These are phyloP conservation scores for Nannochloropsis gaditana DNA, from an alignment of 108 stramenopile genomes.

Conservation along the genomic window DNA sequence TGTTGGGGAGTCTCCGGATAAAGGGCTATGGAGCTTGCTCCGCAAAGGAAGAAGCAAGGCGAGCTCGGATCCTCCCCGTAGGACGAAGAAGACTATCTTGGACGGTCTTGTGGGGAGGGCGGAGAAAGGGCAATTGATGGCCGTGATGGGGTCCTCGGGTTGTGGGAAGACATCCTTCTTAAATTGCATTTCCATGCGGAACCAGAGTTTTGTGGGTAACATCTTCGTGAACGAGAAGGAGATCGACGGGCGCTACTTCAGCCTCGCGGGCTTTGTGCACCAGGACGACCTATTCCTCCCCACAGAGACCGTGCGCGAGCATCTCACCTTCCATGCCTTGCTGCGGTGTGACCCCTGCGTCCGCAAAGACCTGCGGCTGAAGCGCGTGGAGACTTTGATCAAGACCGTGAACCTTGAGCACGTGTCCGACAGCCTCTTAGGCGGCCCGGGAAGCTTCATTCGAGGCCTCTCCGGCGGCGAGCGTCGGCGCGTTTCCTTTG, in stretches of 20 bases:
- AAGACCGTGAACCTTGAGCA: constrained; percentile 17
- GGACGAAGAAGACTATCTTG: background rate
- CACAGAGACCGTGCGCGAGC: constrained; percentile 43
- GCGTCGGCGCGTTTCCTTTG: constrained; percentile 50
- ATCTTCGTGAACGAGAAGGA: constrained; percentile 9
- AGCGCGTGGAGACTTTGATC: background rate
- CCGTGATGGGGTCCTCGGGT: background rate
- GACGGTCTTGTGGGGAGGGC: background rate
- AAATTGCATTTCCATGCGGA: background rate
- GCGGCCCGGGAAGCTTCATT: background rate
- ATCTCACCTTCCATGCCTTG: constrained; percentile 49
- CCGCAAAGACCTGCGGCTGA: background rate
- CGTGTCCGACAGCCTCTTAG: background rate
- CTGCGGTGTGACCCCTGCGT: constrained; percentile 24
- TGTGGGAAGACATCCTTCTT: constrained; percentile 7
- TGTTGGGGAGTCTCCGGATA: background rate
- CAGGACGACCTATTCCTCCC: constrained; percentile 51
- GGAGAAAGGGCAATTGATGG: background rate
- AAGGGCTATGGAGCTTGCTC: background rate
- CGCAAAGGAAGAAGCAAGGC: background rate
- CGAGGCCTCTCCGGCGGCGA: constrained; percentile 48
- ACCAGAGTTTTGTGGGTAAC: background rate
- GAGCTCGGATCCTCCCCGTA: background rate
- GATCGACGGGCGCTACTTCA: constrained; percentile 7
- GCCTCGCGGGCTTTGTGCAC: constrained; percentile 27